phyloP scores from a whole-genome alignment of 192 early-diverging fungal species.

The Gaertneriomyces sp. region DNA sequence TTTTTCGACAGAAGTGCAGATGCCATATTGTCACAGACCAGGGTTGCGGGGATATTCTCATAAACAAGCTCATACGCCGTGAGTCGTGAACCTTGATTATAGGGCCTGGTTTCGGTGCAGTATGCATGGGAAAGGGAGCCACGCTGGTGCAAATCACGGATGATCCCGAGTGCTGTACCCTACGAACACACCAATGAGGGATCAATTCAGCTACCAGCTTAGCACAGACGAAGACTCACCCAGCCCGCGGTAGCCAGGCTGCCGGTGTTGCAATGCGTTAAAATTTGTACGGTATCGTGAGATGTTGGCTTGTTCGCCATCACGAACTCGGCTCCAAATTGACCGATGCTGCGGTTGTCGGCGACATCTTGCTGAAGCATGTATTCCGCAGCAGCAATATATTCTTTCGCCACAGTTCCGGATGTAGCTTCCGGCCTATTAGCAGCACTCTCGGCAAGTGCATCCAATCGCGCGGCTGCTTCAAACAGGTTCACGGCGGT shows the following conservation, averaged over 20 bases:
- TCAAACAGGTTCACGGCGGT: slow-evolving; percentile 97
- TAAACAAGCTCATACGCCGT: slow-evolving; percentile 91
- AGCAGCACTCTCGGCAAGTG: slow-evolving; percentile 9
- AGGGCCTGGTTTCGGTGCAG: slow-evolving; percentile 96
- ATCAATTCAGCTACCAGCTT: not conserved
- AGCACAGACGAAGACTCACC: slow-evolving; percentile 46
- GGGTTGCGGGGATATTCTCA: slow-evolving; percentile 88
- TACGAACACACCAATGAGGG: slow-evolving; percentile 27
- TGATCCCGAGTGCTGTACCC: slow-evolving; percentile 94
- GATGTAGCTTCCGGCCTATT: slow-evolving; percentile 25
- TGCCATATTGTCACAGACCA: slow-evolving; percentile 89
- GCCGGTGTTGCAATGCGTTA: slow-evolving; percentile 98
- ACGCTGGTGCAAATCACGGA: slow-evolving; percentile 65
- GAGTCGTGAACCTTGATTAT: slow-evolving; percentile 94
- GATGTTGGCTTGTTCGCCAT: slow-evolving; percentile 33
- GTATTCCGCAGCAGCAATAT: slow-evolving; percentile 68
- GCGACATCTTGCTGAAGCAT: slow-evolving; percentile 83
- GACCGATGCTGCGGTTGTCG: slow-evolving; percentile 86
- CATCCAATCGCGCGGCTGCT: slow-evolving; percentile 53
- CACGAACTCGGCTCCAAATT: slow-evolving; percentile 72
- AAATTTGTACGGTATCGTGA: slow-evolving; percentile 44
- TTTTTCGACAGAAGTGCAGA: slow-evolving; percentile 71
- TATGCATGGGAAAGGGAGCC: slow-evolving; percentile 69
- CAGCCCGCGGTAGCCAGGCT: slow-evolving; percentile 58
- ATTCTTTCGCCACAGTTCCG: slow-evolving; percentile 52